A percentile compares a stretch with the other conserved stretches of the same genome.
Evolutionary conservation across 805 yeast species (phyloP).

Genomic region (Saturnispora gosingensis): DNA sequence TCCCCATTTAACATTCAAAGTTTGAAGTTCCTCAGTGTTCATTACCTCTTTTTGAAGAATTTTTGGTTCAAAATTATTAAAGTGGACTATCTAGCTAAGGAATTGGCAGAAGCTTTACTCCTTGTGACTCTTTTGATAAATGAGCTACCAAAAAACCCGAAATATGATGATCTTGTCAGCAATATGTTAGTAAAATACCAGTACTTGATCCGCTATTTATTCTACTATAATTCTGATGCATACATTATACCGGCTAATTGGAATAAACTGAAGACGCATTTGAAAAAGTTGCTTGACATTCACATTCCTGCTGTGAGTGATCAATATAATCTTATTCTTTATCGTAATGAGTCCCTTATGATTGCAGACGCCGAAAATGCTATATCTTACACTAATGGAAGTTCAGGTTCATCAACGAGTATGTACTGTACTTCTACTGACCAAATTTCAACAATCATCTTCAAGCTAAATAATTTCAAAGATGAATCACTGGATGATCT

Average conservation of each 20-base stretch:
- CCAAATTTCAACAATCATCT: constrained; percentile 16
- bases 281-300: constrained; percentile 34
- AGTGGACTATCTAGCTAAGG: constrained; percentile 51
- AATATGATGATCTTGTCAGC: constrained; percentile 13
- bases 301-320: constrained; percentile 29
- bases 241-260: constrained; percentile 60
- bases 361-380: constrained; percentile 30
- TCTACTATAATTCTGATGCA: constrained; percentile 44
- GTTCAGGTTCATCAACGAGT: background rate
- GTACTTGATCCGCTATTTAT: constrained; percentile 32
- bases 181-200: constrained; percentile 20
- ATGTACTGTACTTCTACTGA: constrained; percentile 7
- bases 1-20: constrained; percentile 10
- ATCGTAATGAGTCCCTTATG: constrained; percentile 64
- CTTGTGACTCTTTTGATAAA: constrained; percentile 15
- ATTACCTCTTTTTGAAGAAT: constrained; percentile 45
- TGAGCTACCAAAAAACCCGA: constrained; percentile 14
- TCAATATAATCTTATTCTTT: constrained; percentile 51
- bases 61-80: constrained; percentile 65
- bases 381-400: background rate
- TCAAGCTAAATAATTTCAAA: constrained; percentile 22
- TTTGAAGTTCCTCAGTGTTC: constrained; percentile 21
- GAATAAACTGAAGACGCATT: constrained; percentile 40
- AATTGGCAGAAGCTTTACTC: constrained; percentile 52
- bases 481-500: constrained; percentile 15